Evolutionary conservation across 768 basidiomycete genomes (phyloP), one percentile per base, ranked within the genome.

Genomic region (Mrakia hoshinonis): DNA sequence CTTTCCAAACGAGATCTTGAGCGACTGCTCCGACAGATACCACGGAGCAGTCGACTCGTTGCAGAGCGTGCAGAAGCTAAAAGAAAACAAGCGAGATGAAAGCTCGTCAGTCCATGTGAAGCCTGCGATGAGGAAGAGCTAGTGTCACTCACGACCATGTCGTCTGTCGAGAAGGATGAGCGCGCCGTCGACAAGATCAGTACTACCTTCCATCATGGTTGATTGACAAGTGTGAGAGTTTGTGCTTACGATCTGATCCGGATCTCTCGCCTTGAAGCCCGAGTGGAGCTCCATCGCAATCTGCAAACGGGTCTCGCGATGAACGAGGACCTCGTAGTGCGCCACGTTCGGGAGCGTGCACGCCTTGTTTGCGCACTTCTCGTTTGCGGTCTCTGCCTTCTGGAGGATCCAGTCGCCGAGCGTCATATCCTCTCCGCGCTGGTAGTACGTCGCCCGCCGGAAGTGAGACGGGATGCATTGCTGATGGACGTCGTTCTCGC

Each of bases 341-440:
- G 54, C 55, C 31, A 72, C 54, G 26, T 55, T 46, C 4, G 64
- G 54, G 39, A 55, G 36, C 13, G 88, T 86, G 75, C 96, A 98
- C 2, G 86, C 86, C 78, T 92, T 94, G 46, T 88, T 88, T 0
- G 85, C 83, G 76, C 95, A 98, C 46, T 88, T 82, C 2, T 89
- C 87, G n/a, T 65, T 76, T 3, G 80, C 78, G 26, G 79, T 73
- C 29, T 68, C 74, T 13, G 77, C 80, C 84, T 89, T 39, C 87
- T 85, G 76, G 76, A 96, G 92, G 73, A 99, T 88, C 81, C 88
- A 97, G 77, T 94, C 91, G 0, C 94, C 92, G 18, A 99, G 85
- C 0, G 96, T 94, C 77, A 85, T 86, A 36, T 72, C 64, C 71
- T 92, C 92, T 74, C 91, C 88, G 60, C 92, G 20, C 58, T 61